Percentiles rank a stretch among this genome's conserved stretches.
Conservation (phyloP, 108 stramenopile genomes). For the Hondaea fermentalgiana region DNA sequence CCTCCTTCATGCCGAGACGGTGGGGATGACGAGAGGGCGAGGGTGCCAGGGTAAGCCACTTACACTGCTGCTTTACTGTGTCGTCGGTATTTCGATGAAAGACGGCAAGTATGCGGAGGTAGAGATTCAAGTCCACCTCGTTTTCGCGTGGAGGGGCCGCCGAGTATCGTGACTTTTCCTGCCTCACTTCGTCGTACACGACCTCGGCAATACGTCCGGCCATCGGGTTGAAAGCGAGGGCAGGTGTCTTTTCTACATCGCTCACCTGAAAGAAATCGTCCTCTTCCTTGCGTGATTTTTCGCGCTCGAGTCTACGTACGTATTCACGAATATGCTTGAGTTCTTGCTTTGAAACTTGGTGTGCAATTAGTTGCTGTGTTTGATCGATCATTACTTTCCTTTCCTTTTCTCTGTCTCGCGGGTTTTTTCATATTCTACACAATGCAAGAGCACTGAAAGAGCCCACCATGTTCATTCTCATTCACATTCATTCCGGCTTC, state of each 20-base stretch:
- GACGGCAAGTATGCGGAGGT: neutral
- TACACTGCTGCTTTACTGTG: neutral
- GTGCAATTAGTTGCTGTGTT: too few relatives aligned
- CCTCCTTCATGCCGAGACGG: too few relatives aligned
- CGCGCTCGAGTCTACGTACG: neutral
- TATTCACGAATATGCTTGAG: neutral
- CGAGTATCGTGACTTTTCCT: neutral
- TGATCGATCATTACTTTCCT: too few relatives aligned
- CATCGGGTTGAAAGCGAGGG: neutral
- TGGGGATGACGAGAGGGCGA: neutral
- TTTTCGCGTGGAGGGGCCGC: neutral
- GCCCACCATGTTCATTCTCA: too few relatives aligned
- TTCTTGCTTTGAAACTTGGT: neutral
- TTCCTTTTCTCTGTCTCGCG: too few relatives aligned
- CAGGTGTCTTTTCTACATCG: neutral
- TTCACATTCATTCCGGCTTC: too few relatives aligned
- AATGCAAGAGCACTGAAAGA: too few relatives aligned
- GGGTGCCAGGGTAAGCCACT: neutral
- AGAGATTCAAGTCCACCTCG: neutral
- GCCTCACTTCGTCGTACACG: neutral
- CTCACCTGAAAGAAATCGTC: neutral
- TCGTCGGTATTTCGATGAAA: neutral
- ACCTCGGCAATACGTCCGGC: neutral
- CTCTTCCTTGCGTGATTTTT: neutral
- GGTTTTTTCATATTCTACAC: too few relatives aligned